Percentiles rank a stretch among this genome's conserved stretches.
phyloP scores from a whole-genome alignment of 345 rosid species.

The Firmiana major region DNA sequence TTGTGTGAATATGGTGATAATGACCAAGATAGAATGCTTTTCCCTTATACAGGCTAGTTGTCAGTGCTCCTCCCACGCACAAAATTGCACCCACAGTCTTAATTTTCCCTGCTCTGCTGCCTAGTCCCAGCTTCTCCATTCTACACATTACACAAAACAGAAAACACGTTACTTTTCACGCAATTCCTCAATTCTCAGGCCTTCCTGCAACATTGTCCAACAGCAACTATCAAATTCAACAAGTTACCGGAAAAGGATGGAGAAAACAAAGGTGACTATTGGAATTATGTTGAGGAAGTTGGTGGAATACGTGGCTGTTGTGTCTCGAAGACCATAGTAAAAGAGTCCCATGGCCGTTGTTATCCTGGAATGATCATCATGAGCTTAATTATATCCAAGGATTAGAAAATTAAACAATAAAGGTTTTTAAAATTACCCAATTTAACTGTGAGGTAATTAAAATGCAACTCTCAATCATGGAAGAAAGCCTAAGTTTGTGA shows the following conservation, averaged over 20 bases:
- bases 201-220: not conserved
- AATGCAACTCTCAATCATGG: not conserved
- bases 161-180: not conserved
- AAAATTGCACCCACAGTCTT: constrained; percentile 36
- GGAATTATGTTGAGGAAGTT: constrained; percentile 43
- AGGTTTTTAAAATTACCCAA: not conserved
- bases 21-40: constrained; percentile 21
- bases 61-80: constrained; percentile 39
- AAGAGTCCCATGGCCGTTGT: constrained; percentile 40
- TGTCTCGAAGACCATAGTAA: constrained; percentile 43
- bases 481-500: not conserved
- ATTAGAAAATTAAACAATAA: not conserved
- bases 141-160: constrained; percentile 11
- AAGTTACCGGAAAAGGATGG: constrained; percentile 31
- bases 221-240: not conserved
- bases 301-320: constrained; percentile 43
- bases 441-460: not conserved
- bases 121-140: constrained; percentile 31
- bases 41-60: constrained; percentile 34
- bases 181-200: not conserved
- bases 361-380: too few species aligned
- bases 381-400: not conserved
- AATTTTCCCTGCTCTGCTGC: constrained; percentile 29
- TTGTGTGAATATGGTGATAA: not conserved
- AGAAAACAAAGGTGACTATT: constrained; percentile 37